Evolutionary conservation across 192 early-diverging fungal genomes (phyloP).

Genomic region (Backusella australiensis): DNA sequence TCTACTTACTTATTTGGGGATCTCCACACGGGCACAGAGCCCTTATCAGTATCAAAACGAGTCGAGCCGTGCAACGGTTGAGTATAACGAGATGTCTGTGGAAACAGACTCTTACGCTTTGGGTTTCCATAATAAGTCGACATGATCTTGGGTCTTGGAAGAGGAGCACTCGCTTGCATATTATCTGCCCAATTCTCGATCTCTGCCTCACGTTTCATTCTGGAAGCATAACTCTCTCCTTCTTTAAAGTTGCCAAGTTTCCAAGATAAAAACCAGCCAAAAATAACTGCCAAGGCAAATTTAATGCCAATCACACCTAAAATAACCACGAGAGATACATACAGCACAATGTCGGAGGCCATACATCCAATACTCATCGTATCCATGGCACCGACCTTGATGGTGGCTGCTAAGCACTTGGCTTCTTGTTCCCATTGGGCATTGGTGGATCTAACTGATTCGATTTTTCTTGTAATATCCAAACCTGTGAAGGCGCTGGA

Average conservation of each 20-base stretch:
- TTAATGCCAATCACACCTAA: slow-evolving; percentile 63
- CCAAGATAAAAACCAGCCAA: slow-evolving; percentile 80
- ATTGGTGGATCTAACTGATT: slow-evolving; percentile 40
- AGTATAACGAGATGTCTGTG: slow-evolving; percentile 25
- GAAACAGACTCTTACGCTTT: slow-evolving; percentile 26
- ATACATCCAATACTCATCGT: slow-evolving; percentile 81
- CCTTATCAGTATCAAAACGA: slow-evolving; percentile 12
- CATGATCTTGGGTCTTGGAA: background rate
- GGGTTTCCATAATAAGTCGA: slow-evolving; percentile 24
- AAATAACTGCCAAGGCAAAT: slow-evolving; percentile 74
- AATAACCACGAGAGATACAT: slow-evolving; percentile 72
- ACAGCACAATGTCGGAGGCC: slow-evolving; percentile 70
- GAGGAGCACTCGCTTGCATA: slow-evolving; percentile 51
- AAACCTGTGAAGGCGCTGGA: slow-evolving; percentile 32
- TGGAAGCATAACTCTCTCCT: slow-evolving; percentile 59
- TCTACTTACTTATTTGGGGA: slow-evolving; percentile 16
- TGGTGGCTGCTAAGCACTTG: slow-evolving; percentile 75
- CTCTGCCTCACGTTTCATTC: slow-evolving; percentile 62
- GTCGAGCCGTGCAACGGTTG: slow-evolving; percentile 2
- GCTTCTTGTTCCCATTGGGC: slow-evolving; percentile 45
- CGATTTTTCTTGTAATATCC: slow-evolving; percentile 50
- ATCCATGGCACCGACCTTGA: slow-evolving; percentile 79
- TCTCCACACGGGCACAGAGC: background rate
- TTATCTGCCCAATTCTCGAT: slow-evolving; percentile 75
- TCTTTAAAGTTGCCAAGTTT: slow-evolving; percentile 73